Percentiles rank a stretch among this genome's conserved stretches.
Evolutionary conservation across 2,329 filamentous ascomycete species (phyloP).

Genomic region (Neopestalotiopsis clavispora): DNA sequence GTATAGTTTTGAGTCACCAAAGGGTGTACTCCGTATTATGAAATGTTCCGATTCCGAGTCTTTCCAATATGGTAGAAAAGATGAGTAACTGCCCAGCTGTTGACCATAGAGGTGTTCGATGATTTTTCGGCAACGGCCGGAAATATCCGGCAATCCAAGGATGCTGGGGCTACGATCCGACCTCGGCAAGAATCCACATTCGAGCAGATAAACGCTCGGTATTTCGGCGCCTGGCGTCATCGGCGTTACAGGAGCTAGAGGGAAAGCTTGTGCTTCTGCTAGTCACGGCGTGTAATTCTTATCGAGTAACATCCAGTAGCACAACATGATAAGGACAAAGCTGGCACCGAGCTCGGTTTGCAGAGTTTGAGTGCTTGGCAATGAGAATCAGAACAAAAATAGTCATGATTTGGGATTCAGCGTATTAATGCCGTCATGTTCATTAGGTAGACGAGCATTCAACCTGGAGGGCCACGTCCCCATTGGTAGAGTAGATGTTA

Average conservation of each 20-base stretch:
- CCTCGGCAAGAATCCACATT: constrained; percentile 16
- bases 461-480: background rate
- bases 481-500: background rate
- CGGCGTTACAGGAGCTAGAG: background rate
- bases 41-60: background rate
- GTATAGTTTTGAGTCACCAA: background rate
- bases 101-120: background rate
- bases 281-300: background rate
- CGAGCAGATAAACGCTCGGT: constrained; percentile 4
- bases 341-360: background rate
- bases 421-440: background rate
- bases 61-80: background rate
- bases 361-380: background rate
- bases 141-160: constrained; percentile 14
- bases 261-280: background rate
- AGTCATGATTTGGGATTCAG: background rate
- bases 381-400: background rate
- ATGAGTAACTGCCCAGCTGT: background rate
- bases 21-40: background rate
- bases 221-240: constrained; percentile 16
- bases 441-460: background rate
- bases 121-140: constrained; percentile 12
- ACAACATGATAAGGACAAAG: background rate
- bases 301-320: background rate
- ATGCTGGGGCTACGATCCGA: constrained; percentile 15